phyloP scores from a whole-genome alignment of 225 moss, liverwort and hornwort genomes.

The Asterella californica region DNA sequence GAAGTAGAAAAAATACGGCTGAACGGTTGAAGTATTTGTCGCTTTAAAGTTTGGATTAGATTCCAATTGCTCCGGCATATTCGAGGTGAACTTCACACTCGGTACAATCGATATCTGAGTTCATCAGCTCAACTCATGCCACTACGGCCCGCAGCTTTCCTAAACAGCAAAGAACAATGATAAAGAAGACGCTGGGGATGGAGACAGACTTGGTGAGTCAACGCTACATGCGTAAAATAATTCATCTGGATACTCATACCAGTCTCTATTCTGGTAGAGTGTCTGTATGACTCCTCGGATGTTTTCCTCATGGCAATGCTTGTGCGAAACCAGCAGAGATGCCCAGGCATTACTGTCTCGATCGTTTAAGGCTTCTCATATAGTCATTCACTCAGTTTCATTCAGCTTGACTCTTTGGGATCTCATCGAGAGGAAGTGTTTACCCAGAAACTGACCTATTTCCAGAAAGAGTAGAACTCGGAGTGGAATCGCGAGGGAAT shows the following conservation, averaged over 20 bases:
- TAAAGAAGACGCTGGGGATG: background rate
- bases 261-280: background rate
- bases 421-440: background rate
- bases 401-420: background rate
- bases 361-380: too few relatives aligned
- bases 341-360: background rate
- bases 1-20: background rate
- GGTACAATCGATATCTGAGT: background rate
- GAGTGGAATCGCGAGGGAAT: too few relatives aligned
- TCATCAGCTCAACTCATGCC: background rate
- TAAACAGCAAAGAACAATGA: conserved; percentile 4
- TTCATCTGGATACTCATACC: background rate
- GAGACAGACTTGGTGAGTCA: background rate
- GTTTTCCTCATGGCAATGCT: background rate
- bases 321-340: background rate
- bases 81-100: background rate
- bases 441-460: background rate
- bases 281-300: background rate
- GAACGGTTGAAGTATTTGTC: background rate
- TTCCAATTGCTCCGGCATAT: background rate
- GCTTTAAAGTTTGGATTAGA: background rate
- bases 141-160: background rate
- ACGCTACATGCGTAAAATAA: background rate
- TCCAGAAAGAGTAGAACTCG: too few relatives aligned
- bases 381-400: too few relatives aligned